Conservation (phyloP, 2,329 filamentous ascomycete genomes). For the Orbilia blumenaviensis region DNA sequence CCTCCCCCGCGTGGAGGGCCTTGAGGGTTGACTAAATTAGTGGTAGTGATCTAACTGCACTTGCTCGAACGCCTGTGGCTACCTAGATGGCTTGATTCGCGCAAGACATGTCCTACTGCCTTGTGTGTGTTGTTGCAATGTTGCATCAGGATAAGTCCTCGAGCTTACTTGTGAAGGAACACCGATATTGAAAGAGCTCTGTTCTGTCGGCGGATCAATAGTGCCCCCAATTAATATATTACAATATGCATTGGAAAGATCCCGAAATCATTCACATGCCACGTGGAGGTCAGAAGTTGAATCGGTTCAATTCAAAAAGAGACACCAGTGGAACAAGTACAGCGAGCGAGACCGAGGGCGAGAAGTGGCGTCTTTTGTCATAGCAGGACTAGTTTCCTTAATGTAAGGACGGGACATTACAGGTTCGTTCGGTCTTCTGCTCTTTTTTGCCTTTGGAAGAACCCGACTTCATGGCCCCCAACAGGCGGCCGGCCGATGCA, state of each 20-base stretch:
- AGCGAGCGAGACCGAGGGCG: neutral
- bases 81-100: neutral
- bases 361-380: constrained; percentile 19
- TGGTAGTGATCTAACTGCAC: neutral
- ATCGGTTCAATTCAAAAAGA: constrained; percentile 1
- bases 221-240: neutral
- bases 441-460: neutral
- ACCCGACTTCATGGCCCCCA: constrained; percentile 37
- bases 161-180: too few species aligned
- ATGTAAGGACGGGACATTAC: constrained; percentile 34
- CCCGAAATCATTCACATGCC: constrained; percentile 25
- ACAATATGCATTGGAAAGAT: constrained; percentile 26
- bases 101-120: neutral
- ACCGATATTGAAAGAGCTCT: neutral
- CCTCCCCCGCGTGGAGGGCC: neutral
- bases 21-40: neutral
- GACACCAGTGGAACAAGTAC: too few species aligned
- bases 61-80: neutral
- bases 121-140: neutral
- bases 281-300: constrained; percentile 32
- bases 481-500: constrained; percentile 23
- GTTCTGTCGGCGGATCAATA: neutral
- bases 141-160: neutral
- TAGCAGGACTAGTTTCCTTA: too few species aligned
- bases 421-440: constrained; percentile 5